phyloP scores from a whole-genome alignment of 73 alveolate species.

The Tetrahymena borealis region DNA sequence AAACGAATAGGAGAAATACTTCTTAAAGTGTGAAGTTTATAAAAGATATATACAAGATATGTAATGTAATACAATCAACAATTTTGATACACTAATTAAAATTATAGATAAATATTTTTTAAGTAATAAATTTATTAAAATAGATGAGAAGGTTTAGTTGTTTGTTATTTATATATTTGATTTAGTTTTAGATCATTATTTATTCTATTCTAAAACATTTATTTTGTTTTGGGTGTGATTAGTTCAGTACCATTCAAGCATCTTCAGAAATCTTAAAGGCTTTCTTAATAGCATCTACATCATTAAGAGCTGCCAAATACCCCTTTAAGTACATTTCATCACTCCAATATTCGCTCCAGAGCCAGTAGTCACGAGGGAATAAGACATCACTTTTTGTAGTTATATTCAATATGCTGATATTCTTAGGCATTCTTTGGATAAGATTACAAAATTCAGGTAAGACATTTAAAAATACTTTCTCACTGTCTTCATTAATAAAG shows the following conservation, averaged over 20 bases:
- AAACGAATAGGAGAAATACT: too few species aligned
- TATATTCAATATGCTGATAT: not conserved
- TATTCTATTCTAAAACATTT: too few species aligned
- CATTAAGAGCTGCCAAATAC: not conserved
- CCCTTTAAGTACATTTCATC: not conserved
- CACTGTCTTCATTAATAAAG: not conserved
- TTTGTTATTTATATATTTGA: too few species aligned
- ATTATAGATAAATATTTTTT: too few species aligned
- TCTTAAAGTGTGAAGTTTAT: too few species aligned
- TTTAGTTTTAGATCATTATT: too few species aligned
- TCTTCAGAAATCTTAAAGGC: not conserved
- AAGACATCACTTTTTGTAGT: not conserved
- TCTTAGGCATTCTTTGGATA: not conserved
- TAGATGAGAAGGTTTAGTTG: too few species aligned
- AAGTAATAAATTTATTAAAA: too few species aligned
- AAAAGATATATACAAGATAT: too few species aligned
- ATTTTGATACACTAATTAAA: too few species aligned
- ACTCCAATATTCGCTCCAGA: not conserved
- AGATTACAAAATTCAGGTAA: not conserved
- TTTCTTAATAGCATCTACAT: not conserved
- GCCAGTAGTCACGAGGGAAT: not conserved
- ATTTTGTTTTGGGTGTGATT: too few species aligned
- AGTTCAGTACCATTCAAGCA: not conserved
- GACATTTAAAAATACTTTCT: not conserved
- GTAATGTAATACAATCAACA: too few species aligned